phyloP scores from a whole-genome alignment of 78 protist species.

The Dictyostelium capitatum region DNA sequence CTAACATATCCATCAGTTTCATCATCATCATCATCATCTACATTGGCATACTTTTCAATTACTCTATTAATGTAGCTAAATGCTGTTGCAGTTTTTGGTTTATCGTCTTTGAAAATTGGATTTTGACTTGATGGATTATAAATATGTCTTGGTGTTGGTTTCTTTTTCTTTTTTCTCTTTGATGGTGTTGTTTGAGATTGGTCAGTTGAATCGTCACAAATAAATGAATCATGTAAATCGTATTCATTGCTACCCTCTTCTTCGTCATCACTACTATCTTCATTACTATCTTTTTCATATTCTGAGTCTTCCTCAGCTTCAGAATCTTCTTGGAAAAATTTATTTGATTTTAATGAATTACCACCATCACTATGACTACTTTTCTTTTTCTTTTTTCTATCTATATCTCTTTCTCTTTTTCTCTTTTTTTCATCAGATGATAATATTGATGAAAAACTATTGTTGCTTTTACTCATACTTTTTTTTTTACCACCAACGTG shows the following conservation, averaged over 20 bases:
- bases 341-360: not conserved
- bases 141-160: conserved; percentile 1
- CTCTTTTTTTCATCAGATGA: not conserved
- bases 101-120: not conserved
- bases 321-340: not conserved
- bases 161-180: conserved; percentile 19
- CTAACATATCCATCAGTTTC: not conserved
- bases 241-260: not conserved
- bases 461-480: no score
- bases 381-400: not conserved
- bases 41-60: not conserved
- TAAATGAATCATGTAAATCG: conserved; percentile 48
- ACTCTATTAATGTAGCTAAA: not conserved
- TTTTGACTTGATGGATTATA: conserved; percentile 37
- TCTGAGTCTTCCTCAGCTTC: conserved; percentile 31
- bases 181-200: not conserved
- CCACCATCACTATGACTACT: not conserved
- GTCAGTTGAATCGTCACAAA: not conserved
- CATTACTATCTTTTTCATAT: not conserved
- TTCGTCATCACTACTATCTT: conserved; percentile 15
- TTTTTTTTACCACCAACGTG: no score
- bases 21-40: not conserved
- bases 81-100: no score
- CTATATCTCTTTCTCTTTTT: not conserved
- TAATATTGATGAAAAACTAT: not conserved